Evolutionary conservation across 768 basidiomycete species (phyloP).

Genomic region (Suillus decipiens): DNA sequence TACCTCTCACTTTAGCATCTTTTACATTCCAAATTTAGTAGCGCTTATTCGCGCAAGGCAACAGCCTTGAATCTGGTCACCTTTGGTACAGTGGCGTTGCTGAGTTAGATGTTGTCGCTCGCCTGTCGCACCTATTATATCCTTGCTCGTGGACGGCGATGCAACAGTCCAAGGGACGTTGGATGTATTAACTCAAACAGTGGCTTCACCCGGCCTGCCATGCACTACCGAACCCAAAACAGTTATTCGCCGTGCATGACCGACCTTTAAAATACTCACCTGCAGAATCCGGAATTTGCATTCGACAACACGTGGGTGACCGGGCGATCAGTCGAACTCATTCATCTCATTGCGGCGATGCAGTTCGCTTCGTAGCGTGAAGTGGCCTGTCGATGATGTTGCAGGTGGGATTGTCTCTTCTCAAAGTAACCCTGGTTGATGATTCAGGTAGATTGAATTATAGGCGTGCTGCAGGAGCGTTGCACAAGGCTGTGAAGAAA

Average conservation of each 20-base stretch:
- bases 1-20: too few species aligned
- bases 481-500: not conserved
- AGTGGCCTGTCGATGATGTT: not conserved
- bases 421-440: not conserved
- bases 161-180: not conserved
- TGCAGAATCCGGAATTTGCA: constrained; percentile 16
- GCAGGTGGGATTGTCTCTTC: not conserved
- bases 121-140: not conserved
- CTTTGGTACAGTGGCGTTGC: not conserved
- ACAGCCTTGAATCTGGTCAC: not conserved
- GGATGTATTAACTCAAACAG: not conserved
- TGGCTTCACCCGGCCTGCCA: not conserved
- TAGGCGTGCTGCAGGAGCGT: not conserved
- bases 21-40: constrained; percentile 18
- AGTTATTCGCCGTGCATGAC: not conserved
- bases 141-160: not conserved
- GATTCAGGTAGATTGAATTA: not conserved
- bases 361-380: constrained; percentile 19
- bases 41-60: constrained; percentile 20
- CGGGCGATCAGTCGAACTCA: constrained; percentile 21
- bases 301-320: too few species aligned
- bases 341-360: constrained; percentile 31
- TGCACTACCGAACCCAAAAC: not conserved
- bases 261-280: not conserved
- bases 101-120: too few species aligned